phyloP scores from a whole-genome alignment of 2,329 filamentous ascomycete genomes.

The Lasiodiplodia hormozganensis region DNA sequence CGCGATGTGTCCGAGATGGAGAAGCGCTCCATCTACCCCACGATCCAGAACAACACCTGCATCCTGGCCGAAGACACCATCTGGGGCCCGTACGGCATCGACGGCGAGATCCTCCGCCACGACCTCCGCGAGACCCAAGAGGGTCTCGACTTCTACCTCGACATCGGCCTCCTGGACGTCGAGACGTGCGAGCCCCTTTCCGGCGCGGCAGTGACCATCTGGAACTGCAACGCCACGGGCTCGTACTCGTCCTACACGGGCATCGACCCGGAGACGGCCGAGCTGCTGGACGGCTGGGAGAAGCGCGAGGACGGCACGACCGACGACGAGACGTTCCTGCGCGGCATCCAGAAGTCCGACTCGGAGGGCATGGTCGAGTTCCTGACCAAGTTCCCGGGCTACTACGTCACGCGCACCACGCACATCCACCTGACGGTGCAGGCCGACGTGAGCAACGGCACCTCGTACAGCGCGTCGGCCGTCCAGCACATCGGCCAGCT shows the following conservation, averaged over 20 bases:
- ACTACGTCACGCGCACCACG: constrained; percentile 51
- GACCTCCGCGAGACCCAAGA: constrained; percentile 56
- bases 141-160: constrained; percentile 58
- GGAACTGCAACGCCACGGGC: constrained; percentile 52
- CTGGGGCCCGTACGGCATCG: constrained; percentile 47
- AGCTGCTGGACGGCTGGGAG: constrained; percentile 33
- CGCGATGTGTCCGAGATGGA: constrained; percentile 3
- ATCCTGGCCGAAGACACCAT: constrained; percentile 42
- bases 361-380: constrained; percentile 58
- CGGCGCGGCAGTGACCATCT: constrained; percentile 48
- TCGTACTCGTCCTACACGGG: constrained; percentile 54
- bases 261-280: constrained; percentile 18
- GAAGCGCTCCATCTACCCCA: constrained; percentile 14
- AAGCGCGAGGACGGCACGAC: constrained; percentile 39
- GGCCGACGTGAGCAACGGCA: constrained; percentile 52
- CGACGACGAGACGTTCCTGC: constrained; percentile 50
- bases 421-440: constrained; percentile 49
- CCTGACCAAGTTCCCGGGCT: constrained; percentile 57
- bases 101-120: constrained; percentile 58
- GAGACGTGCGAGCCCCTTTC: constrained; percentile 60
- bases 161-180: constrained; percentile 62
- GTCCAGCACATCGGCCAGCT: constrained; percentile 65
- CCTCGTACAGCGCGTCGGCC: constrained; percentile 56
- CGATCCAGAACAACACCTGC: constrained; percentile 39
- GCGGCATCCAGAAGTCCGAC: constrained; percentile 56